These are phyloP conservation scores for Ogataea haglerorum DNA, from an alignment of 805 yeast species.

Conservation along the genomic window DNA sequence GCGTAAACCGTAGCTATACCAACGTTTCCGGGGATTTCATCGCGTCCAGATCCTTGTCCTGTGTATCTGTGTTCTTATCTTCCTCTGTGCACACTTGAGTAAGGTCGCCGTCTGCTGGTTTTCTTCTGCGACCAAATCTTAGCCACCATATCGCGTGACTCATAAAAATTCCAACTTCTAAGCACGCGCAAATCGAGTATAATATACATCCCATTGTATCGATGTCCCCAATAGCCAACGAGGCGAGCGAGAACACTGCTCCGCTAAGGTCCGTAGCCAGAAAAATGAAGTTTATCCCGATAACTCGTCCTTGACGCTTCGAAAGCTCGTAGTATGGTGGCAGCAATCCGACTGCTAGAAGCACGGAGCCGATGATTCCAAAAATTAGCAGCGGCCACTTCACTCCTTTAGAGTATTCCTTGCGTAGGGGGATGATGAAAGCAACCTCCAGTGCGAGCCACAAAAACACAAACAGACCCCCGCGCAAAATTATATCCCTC, in stretches of 20 bases:
- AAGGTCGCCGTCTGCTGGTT: background rate
- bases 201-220: conserved; percentile 80
- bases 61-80: background rate
- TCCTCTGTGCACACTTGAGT: conserved; percentile 1
- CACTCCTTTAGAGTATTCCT: conserved; percentile 39
- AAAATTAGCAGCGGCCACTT: conserved; percentile 78
- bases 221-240: conserved; percentile 52
- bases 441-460: conserved; percentile 44
- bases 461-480: conserved; percentile 35
- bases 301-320: conserved; percentile 77
- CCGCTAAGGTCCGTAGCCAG: conserved; percentile 49
- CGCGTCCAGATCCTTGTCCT: background rate
- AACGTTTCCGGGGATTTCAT: background rate
- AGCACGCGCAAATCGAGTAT: conserved; percentile 65
- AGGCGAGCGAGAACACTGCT: conserved; percentile 59
- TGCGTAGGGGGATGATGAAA: conserved; percentile 48
- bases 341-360: conserved; percentile 71
- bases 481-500: conserved; percentile 29
- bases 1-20: conserved; percentile 1
- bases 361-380: conserved; percentile 75
- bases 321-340: conserved; percentile 88
- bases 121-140: conserved; percentile 2
- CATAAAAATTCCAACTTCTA: conserved; percentile 74
- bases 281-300: conserved; percentile 59
- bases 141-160: conserved; percentile 72